Conservation (phyloP, 169 alveolate genomes). For the Cryptosporidium andersoni region DNA sequence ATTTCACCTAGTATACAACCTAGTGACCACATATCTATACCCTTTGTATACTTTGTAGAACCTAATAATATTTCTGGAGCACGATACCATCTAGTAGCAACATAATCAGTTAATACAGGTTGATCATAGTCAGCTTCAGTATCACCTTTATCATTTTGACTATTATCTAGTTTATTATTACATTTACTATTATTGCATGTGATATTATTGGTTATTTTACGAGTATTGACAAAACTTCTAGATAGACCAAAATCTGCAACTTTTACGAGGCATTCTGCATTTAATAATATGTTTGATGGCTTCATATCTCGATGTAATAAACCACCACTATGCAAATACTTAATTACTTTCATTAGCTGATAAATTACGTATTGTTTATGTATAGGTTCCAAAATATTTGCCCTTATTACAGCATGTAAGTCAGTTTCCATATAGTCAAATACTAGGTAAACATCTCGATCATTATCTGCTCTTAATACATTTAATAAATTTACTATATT, state of each 20-base stretch:
- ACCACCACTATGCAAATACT: constrained; percentile 94
- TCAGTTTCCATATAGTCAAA: constrained; percentile 98
- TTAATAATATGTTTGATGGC: constrained; percentile 96
- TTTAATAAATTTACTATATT: constrained; percentile 92
- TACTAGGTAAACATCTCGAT: constrained; percentile 96
- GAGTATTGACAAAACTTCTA: constrained; percentile 83
- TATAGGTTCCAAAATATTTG: constrained; percentile 95
- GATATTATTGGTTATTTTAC: constrained; percentile 29
- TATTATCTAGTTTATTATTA: neutral
- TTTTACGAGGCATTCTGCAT: constrained; percentile 96
- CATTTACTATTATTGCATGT: neutral
- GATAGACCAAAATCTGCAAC: constrained; percentile 98
- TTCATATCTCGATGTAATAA: constrained; percentile 97
- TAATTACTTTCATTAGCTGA: constrained; percentile 90
- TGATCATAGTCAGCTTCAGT: constrained; percentile 78
- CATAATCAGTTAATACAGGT: constrained; percentile 95
- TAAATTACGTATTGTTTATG: constrained; percentile 92
- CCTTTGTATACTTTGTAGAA: constrained; percentile 96
- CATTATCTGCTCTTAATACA: constrained; percentile 96
- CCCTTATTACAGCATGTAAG: constrained; percentile 97
- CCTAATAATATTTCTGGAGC: constrained; percentile 98
- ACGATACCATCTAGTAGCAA: constrained; percentile 99
- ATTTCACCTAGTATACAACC: constrained; percentile 99
- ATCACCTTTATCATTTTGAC: constrained; percentile 53
- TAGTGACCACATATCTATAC: constrained; percentile 99